Conservation (phyloP, 106 monocot genomes). For the Dactylorhiza incarnata region DNA sequence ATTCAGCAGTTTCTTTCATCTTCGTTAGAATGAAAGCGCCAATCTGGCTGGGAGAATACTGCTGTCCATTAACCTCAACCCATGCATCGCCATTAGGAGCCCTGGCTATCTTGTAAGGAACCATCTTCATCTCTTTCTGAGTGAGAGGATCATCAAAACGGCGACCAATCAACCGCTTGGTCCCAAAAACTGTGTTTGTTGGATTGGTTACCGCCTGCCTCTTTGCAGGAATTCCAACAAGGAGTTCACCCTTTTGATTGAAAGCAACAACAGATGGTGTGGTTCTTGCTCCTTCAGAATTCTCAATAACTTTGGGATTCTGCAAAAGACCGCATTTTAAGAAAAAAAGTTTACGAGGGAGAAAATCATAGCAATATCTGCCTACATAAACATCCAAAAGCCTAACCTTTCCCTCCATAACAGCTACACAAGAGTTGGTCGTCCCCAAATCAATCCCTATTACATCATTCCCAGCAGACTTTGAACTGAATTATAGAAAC, state of each 20-base stretch:
- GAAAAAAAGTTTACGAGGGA: not conserved
- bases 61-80: constrained; percentile 58
- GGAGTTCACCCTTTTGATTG: constrained; percentile 69
- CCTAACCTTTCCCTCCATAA: constrained; percentile 90
- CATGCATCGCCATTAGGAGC: constrained; percentile 72
- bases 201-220: constrained; percentile 89
- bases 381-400: not conserved
- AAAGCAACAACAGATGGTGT: constrained; percentile 82
- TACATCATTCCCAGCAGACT: constrained; percentile 63
- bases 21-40: constrained; percentile 69
- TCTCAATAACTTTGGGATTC: constrained; percentile 86
- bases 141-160: constrained; percentile 77
- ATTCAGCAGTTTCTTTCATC: constrained; percentile 81
- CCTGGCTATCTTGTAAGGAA: constrained; percentile 65
- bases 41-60: constrained; percentile 58
- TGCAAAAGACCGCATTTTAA: constrained; percentile 15
- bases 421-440: constrained; percentile 80
- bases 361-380: not conserved
- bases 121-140: constrained; percentile 96
- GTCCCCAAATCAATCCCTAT: constrained; percentile 89
- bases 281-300: constrained; percentile 68
- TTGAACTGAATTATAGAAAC: constrained; percentile 34
- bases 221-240: constrained; percentile 86
- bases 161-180: constrained; percentile 76
- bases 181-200: constrained; percentile 70